Conservation (phyloP, 805 yeast species). For the Alloascoidea africana region DNA sequence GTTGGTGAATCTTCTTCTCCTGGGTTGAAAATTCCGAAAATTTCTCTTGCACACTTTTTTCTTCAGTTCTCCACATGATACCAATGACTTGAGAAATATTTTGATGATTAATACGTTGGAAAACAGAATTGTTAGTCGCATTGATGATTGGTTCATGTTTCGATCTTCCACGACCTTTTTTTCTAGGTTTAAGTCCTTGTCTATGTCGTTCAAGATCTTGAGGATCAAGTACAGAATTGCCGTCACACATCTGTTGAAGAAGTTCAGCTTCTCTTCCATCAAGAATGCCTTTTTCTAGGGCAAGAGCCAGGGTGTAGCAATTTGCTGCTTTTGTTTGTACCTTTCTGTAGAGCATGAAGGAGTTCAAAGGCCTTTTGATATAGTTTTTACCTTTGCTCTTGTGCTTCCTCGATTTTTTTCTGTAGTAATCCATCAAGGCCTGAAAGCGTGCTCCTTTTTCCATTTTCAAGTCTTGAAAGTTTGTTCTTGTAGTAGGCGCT, state of each 20-base stretch:
- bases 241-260: background rate
- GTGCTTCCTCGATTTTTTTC: constrained; percentile 1
- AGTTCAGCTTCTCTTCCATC: background rate
- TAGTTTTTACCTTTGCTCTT: constrained; percentile 8
- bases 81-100: constrained; percentile 26
- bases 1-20: constrained; percentile 26
- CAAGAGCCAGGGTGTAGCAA: constrained; percentile 11
- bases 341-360: constrained; percentile 31
- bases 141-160: constrained; percentile 1
- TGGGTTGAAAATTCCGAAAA: constrained; percentile 22
- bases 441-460: background rate
- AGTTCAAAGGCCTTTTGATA: constrained; percentile 30
- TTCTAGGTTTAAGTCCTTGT: background rate
- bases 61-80: constrained; percentile 29
- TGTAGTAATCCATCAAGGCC: background rate
- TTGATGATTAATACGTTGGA: constrained; percentile 22
- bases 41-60: constrained; percentile 18
- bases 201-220: no score
- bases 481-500: constrained; percentile 8
- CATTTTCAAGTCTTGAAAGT: background rate
- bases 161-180: no score
- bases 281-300: background rate
- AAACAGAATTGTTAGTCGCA: constrained; percentile 1
- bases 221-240: background rate
- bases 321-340: constrained; percentile 27